Conservation (phyloP, 192 early-diverging fungal species). For the Pilobolus umbonatus region DNA sequence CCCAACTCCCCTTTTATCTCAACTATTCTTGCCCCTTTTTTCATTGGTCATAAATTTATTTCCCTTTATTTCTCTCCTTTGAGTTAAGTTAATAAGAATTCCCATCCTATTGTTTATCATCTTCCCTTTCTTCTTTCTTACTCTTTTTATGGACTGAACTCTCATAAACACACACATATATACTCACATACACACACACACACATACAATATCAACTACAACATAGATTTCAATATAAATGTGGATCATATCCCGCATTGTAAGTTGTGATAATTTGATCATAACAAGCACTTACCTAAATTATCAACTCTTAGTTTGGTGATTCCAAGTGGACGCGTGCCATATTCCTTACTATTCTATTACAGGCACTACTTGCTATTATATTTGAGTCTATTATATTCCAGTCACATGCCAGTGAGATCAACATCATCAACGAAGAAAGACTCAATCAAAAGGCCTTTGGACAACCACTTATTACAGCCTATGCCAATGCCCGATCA, state of each 20-base stretch:
- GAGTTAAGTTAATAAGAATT: too few species aligned
- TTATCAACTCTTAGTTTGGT: conserved; percentile 26
- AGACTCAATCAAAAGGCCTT: conserved; percentile 23
- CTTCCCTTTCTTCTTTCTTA: conserved; percentile 8
- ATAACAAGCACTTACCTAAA: neutral
- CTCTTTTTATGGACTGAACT: neutral
- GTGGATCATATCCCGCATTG: conserved; percentile 31
- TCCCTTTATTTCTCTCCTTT: too few species aligned
- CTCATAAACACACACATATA: neutral
- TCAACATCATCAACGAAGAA: conserved; percentile 24
- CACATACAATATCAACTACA: neutral
- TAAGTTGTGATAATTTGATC: conserved; percentile 13
- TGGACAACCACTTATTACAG: conserved; percentile 14
- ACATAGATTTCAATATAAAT: neutral
- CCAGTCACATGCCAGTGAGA: conserved; percentile 19
- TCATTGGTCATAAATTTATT: too few species aligned
- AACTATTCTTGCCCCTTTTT: too few species aligned
- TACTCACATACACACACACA: too few species aligned
- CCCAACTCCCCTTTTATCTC: too few species aligned
- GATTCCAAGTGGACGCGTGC: conserved; percentile 37
- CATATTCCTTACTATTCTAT: conserved; percentile 23
- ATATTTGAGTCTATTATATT: conserved; percentile 35
- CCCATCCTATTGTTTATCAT: too few species aligned
- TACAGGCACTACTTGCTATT: conserved; percentile 31
- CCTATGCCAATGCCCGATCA: conserved; percentile 44